Base-by-base conservation (phyloP, 164 flowering plant genomes). In the Macadamia tetraphylla region DNA sequence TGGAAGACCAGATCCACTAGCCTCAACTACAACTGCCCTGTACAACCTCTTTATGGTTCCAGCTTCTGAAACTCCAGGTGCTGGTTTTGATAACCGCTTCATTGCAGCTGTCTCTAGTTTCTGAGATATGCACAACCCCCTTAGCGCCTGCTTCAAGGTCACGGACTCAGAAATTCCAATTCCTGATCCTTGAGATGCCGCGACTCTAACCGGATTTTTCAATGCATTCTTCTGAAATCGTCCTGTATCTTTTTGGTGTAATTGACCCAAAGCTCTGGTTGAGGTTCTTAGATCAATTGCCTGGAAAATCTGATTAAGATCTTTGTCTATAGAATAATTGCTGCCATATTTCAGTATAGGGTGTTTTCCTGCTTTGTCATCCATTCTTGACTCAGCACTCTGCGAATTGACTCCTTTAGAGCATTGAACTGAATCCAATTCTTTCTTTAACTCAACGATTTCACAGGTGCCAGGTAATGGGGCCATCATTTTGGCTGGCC, bases 61-160 rank as follows among this genome's bases (percentile, higher is more conserved):
- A n/a, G 81, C 82, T 69, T 92, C 93, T 5, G 88, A 82, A 9
- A 31, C 46, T 64, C 82, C 67, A 53, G 88, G 68, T 11, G 71
- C 63, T 65, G 87, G 79, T 67, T 81, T 91, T 46, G 89, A 76
- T 62, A 79, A 66, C 67, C 88, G 79, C 76, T 85, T 94, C 78
- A 81, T 76, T 29, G 96, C 92, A 80, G 98, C 98, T 93, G 91
- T 83, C 61, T 94, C 97, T 10, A 97, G 85, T 52, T 97, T 97
- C 78, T 91, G 98, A 61, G 97, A 87, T 51, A 94, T 86, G 85
- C 89, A 87, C 72, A 89, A 68, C 51, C 97, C 97, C 74, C 97
- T 83, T 29, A 94, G 67, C 12, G 97, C 97, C 79, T 94, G 98
- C 81, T 94, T 94, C 79, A 91, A 75, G 60, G 85, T 83, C 59